Conservation (phyloP, 202 grass and related monocot species). For the Setaria italica region DNA sequence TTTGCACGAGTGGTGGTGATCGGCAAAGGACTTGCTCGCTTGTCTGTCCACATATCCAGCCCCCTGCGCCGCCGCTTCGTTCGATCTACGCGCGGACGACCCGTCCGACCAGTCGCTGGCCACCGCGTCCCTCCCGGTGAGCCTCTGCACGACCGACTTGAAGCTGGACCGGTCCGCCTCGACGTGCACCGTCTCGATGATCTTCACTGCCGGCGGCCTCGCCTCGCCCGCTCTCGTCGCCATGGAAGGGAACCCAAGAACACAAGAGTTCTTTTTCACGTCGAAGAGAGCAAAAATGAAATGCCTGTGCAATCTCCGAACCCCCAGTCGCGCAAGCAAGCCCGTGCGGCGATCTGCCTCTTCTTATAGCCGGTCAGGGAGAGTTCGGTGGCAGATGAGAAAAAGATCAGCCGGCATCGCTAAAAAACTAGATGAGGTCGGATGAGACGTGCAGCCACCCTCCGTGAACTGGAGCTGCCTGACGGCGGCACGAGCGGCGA, state of each 20-base stretch:
- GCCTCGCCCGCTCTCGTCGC: conserved; percentile 32
- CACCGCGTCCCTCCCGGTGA: conserved; percentile 62
- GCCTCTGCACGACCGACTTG: conserved; percentile 62
- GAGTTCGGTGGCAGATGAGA: background rate
- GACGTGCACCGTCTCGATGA: conserved; percentile 56
- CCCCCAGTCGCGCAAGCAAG: too few relatives aligned
- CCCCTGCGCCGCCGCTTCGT: background rate
- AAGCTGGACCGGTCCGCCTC: conserved; percentile 49
- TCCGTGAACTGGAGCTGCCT: background rate
- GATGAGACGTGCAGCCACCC: conserved; percentile 41
- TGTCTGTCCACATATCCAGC: background rate
- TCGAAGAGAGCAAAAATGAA: background rate
- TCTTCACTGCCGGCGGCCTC: conserved; percentile 45
- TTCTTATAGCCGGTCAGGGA: conserved; percentile 22
- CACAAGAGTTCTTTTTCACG: background rate
- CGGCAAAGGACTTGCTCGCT: background rate
- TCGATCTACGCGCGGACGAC: background rate
- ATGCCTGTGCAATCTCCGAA: background rate
- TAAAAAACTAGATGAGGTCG: background rate
- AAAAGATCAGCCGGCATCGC: conserved; percentile 17
- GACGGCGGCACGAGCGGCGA: background rate
- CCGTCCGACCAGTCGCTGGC: background rate
- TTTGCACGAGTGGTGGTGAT: background rate
- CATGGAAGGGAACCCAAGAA: background rate
- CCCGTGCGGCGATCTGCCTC: background rate